These are phyloP conservation scores for Afroboletus lepidellus DNA, from an alignment of 1,284 basidiomycete genomes.

Conservation along the genomic window DNA sequence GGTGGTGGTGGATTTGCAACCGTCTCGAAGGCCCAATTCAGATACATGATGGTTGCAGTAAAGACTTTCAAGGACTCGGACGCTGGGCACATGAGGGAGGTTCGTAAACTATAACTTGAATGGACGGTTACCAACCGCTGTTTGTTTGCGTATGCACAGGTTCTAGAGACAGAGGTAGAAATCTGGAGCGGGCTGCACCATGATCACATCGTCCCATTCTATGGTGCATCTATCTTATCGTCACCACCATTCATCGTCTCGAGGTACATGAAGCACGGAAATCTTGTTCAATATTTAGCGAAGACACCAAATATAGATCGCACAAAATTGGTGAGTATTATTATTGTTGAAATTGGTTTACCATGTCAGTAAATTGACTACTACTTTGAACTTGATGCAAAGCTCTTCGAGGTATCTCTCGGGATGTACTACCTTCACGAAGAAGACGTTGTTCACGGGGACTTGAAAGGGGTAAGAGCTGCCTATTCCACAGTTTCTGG, in stretches of 20 bases:
- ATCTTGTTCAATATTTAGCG: constrained; percentile 1
- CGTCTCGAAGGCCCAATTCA: background rate
- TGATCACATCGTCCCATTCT: constrained; percentile 9
- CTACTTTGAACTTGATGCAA: too few relatives aligned
- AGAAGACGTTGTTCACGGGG: background rate
- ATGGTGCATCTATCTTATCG: constrained; percentile 5
- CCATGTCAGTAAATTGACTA: too few relatives aligned
- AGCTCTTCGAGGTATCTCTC: constrained; percentile 4
- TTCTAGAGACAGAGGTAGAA: background rate
- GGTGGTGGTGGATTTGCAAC: constrained; percentile 1
- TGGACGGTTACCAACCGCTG: too few relatives aligned
- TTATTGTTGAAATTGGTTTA: too few relatives aligned
- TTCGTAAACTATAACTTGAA: background rate
- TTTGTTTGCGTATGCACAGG: background rate
- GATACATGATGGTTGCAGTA: background rate
- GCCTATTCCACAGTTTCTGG: background rate
- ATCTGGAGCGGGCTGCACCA: constrained; percentile 3
- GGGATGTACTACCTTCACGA: constrained; percentile 10
- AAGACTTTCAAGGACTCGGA: background rate
- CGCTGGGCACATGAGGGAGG: background rate
- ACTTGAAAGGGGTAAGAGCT: constrained; percentile 1
- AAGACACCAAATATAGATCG: background rate
- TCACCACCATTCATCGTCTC: constrained; percentile 1
- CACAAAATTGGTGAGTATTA: background rate
- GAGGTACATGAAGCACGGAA: constrained; percentile 4